Percentiles rank a stretch among this genome's conserved stretches.
Conservation (phyloP, 257 asterid genomes). For the Nicotiana noctiflora region DNA sequence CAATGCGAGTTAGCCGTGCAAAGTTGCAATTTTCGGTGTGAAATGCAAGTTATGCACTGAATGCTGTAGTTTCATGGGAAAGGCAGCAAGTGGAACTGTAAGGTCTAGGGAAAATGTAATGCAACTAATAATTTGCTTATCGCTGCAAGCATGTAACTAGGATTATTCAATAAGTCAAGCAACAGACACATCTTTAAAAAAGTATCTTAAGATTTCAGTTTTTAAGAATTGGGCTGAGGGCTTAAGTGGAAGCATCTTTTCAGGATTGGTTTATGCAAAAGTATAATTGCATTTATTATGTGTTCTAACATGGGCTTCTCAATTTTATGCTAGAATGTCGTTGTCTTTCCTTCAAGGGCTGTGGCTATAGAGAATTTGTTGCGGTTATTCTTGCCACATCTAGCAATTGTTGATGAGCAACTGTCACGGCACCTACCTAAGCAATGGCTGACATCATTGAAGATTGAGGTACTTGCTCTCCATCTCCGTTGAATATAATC, state of each 20-base stretch:
- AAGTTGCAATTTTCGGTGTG: neutral
- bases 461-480: slow-evolving; percentile 44
- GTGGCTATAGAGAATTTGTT: slow-evolving; percentile 87
- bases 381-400: slow-evolving; percentile 78
- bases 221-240: neutral
- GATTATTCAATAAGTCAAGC: neutral
- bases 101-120: neutral
- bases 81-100: neutral
- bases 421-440: slow-evolving; percentile 67
- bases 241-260: neutral
- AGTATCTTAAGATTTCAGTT: neutral
- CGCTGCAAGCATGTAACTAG: neutral
- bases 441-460: slow-evolving; percentile 80
- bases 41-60: slow-evolving; percentile 6
- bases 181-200: neutral
- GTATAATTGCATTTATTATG: neutral
- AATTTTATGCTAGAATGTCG: slow-evolving; percentile 48
- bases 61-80: neutral
- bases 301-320: slow-evolving; percentile 11
- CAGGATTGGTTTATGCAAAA: neutral
- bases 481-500: slow-evolving; percentile 4
- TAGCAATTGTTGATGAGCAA: slow-evolving; percentile 88
- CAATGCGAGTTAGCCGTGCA: neutral
- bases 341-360: slow-evolving; percentile 81
- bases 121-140: neutral